These are phyloP conservation scores for Pichia sp. DNA, from an alignment of 1,139 yeast genomes.

Conservation along the genomic window DNA sequence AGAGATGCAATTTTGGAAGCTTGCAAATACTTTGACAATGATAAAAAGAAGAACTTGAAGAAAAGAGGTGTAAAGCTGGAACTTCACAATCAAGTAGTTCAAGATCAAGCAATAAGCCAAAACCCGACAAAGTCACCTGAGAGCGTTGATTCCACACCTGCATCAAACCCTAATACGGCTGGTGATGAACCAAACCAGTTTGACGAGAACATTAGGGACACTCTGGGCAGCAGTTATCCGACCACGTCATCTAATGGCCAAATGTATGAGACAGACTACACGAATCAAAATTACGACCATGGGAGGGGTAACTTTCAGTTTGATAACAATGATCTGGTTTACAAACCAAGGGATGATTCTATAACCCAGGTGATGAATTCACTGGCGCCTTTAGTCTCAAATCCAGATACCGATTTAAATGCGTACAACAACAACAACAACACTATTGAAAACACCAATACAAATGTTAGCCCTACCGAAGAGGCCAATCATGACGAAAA, in stretches of 20 bases:
- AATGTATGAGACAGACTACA: background rate
- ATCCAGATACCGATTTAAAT: too few relatives aligned
- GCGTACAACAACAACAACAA: too few relatives aligned
- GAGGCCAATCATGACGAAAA: too few relatives aligned
- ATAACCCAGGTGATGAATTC: too few relatives aligned
- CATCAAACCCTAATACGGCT: too few relatives aligned
- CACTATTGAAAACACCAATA: too few relatives aligned
- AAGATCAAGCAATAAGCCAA: background rate
- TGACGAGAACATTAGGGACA: background rate
- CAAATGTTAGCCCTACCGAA: too few relatives aligned
- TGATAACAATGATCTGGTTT: background rate
- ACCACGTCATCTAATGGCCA: background rate
- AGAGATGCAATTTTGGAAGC: constrained; percentile 16
- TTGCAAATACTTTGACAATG: constrained; percentile 52
- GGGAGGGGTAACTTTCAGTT: background rate
- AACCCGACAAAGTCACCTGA: too few relatives aligned
- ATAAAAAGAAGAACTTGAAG: constrained; percentile 34
- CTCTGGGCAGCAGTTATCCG: background rate
- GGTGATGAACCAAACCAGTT: background rate
- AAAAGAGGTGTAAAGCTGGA: constrained; percentile 18
- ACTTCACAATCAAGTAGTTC: background rate
- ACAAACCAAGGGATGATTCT: background rate
- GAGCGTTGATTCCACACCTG: too few relatives aligned
- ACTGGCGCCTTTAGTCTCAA: too few relatives aligned
- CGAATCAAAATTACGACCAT: background rate